phyloP scores from a whole-genome alignment of 2,329 filamentous ascomycete species.

The Sporothrix dimorphospora region DNA sequence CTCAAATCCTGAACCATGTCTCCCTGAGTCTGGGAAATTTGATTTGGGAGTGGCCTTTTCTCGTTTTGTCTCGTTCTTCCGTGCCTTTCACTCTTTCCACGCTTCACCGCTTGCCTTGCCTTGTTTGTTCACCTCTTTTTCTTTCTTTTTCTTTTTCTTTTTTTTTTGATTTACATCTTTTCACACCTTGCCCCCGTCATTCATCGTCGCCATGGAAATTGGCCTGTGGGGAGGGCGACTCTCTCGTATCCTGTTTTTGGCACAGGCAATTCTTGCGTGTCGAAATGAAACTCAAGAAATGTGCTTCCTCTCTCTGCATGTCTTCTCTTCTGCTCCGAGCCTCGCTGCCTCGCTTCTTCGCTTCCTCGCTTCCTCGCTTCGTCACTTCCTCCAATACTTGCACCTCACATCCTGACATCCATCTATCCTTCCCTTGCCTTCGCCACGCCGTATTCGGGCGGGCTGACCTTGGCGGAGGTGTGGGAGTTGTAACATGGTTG shows the following conservation, averaged over 20 bases:
- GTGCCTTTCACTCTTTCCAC: not conserved
- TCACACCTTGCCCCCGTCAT: not conserved
- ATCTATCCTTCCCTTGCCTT: not conserved
- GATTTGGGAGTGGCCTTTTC: not conserved
- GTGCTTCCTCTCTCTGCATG: not conserved
- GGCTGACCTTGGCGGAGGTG: not conserved
- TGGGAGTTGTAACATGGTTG: not conserved
- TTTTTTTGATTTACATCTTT: not conserved
- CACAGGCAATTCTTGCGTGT: not conserved
- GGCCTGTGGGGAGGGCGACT: not conserved
- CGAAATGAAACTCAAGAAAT: not conserved
- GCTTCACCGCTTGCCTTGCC: conserved; percentile 13
- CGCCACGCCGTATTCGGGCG: conserved; percentile 16
- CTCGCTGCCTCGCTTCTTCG: not conserved
- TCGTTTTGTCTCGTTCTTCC: not conserved
- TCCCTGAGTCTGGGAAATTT: conserved; percentile 10
- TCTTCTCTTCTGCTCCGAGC: not conserved
- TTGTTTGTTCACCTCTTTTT: not conserved
- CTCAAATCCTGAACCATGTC: conserved; percentile 17
- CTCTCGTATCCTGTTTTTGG: conserved; percentile 1
- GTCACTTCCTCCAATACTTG: not conserved
- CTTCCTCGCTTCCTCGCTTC: conserved; percentile 2
- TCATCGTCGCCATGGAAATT: not conserved
- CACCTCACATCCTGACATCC: not conserved
- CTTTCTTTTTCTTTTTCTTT: not conserved